Conservation (phyloP, 768 basidiomycete species). For the Coprinopsis strossmayeri region DNA sequence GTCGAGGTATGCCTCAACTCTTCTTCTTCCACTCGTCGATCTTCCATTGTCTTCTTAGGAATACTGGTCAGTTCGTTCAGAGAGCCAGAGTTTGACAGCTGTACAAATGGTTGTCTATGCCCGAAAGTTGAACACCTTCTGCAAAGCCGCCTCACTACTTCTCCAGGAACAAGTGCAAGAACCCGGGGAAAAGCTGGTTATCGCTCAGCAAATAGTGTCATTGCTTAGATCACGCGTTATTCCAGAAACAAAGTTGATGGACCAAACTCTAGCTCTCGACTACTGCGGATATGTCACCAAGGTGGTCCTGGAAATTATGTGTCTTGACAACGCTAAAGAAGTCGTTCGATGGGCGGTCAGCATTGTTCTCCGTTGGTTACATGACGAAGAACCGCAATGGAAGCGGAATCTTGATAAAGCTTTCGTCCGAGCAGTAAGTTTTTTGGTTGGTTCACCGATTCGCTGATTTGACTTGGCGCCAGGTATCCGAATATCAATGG, state of each 20-base stretch:
- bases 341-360: slow-evolving; percentile 24
- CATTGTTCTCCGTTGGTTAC: slow-evolving; percentile 30
- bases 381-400: slow-evolving; percentile 32
- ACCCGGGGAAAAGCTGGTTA: slow-evolving; percentile 10
- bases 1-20: slow-evolving; percentile 36
- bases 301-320: slow-evolving; percentile 32
- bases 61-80: not conserved
- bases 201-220: slow-evolving; percentile 26
- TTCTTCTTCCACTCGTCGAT: not conserved
- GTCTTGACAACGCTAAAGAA: slow-evolving; percentile 20
- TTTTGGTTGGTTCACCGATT: no score
- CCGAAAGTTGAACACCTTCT: slow-evolving; percentile 36
- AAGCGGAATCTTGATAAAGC: slow-evolving; percentile 32
- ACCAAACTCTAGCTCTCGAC: slow-evolving; percentile 21
- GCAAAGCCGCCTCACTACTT: slow-evolving; percentile 17
- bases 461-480: not conserved
- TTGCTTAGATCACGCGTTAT: slow-evolving; percentile 41
- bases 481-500: slow-evolving; percentile 6
- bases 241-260: slow-evolving; percentile 39
- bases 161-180: slow-evolving; percentile 15
- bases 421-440: slow-evolving; percentile 35
- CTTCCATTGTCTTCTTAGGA: not conserved
- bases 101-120: slow-evolving; percentile 40
- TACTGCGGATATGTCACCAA: slow-evolving; percentile 33
- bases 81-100: slow-evolving; percentile 20